These are phyloP conservation scores for Tetratostichococcus sp. DNA, from an alignment of 139 green algal genomes.

Conservation along the genomic window DNA sequence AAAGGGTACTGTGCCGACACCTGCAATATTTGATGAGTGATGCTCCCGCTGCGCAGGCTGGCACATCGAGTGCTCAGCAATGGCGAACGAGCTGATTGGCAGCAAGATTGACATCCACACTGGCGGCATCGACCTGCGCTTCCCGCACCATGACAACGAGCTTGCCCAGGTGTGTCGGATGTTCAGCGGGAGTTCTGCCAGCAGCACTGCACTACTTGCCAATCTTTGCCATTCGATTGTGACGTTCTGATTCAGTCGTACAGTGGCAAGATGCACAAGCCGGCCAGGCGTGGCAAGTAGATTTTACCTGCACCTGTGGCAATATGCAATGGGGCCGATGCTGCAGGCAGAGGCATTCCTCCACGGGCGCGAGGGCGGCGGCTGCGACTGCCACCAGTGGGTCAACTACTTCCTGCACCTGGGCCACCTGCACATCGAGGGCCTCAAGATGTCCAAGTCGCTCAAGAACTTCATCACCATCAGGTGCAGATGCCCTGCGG, in stretches of 20 bases:
- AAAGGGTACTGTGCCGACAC: no score
- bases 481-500: no score
- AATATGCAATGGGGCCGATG: no score
- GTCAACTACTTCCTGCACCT: conserved; percentile 98
- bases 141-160: conserved; percentile 99
- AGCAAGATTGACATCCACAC: conserved; percentile 90
- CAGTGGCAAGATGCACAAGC: no score
- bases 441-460: conserved; percentile 97
- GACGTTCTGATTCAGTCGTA: no score
- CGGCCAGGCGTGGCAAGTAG: no score
- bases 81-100: conserved; percentile 86
- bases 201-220: background rate
- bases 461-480: conserved; percentile 99
- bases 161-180: conserved; percentile 73
- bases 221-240: no score
- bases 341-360: background rate
- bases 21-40: no score
- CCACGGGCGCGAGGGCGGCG: background rate
- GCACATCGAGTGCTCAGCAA: conserved; percentile 99
- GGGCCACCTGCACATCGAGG: conserved; percentile 94
- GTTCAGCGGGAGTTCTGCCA: conserved; percentile 88
- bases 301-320: no score
- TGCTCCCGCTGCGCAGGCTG: conserved; percentile 75
- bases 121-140: conserved; percentile 91
- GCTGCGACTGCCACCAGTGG: conserved; percentile 72